A percentile compares a stretch with the other conserved stretches of the same genome.
These are phyloP conservation scores for Hericium coralloides DNA, from an alignment of 768 basidiomycete species.

Conservation along the genomic window DNA sequence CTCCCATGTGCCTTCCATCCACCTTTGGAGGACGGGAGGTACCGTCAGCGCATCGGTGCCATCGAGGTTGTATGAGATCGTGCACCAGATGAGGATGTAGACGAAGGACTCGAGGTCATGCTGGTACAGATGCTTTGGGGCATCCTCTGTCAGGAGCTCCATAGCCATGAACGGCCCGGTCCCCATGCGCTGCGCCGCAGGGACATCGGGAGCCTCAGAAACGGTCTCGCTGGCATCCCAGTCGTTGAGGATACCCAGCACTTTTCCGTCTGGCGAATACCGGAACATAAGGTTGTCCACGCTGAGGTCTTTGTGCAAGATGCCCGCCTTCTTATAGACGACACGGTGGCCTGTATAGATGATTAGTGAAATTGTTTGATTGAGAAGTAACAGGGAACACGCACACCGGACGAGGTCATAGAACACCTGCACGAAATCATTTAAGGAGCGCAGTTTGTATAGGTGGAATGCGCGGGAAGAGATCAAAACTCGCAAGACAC, in stretches of 20 bases:
- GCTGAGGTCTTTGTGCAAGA: not conserved
- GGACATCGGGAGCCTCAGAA: not conserved
- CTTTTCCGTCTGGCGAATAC: not conserved
- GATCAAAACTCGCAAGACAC: too few relatives aligned
- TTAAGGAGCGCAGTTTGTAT: too few relatives aligned
- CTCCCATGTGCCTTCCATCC: too few relatives aligned
- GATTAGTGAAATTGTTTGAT: too few relatives aligned
- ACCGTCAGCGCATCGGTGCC: too few relatives aligned
- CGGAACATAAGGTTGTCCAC: not conserved
- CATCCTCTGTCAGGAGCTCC: not conserved
- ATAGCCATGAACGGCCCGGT: not conserved
- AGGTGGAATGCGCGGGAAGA: too few relatives aligned
- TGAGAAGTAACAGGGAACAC: too few relatives aligned
- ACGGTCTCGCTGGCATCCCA: not conserved
- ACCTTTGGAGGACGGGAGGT: too few relatives aligned
- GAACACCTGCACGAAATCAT: too few relatives aligned
- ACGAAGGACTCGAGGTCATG: slow-evolving; percentile 1
- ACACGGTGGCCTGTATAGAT: not conserved
- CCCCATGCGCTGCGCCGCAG: not conserved
- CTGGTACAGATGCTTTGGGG: not conserved
- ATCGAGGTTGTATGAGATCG: not conserved
- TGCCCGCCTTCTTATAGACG: not conserved
- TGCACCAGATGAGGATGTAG: not conserved
- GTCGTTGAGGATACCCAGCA: not conserved
- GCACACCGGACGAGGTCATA: too few relatives aligned